Base-by-base conservation (phyloP, 345 rosid genomes). In the Acer campestre region DNA sequence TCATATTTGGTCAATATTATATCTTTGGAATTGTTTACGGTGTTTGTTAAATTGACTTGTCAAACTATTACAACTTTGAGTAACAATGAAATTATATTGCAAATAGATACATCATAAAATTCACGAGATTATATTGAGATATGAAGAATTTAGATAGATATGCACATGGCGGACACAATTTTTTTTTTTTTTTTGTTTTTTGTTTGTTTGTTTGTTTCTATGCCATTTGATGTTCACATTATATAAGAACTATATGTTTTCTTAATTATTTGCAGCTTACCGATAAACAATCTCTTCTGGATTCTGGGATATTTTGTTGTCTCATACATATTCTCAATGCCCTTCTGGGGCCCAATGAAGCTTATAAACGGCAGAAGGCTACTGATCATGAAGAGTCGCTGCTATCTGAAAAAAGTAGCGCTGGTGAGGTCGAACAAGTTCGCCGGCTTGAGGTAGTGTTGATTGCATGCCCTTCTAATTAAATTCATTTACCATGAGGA, bases 221-320 rank as follows among this genome's bases (percentile, higher is more conserved):
- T 8, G 20, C 38, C 12, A 2, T n/a, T 48, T 53, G 51, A 31
- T 75, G 58, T 63, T 67, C 25, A 23, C 14, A 14, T 23, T 42
- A 16, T 67, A 22, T 75, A 8, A 51, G 27, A 31, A 22, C 51
- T 25, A 16, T 53, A 8, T 78, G 53, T 74, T 18, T 10, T 65
- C 40, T 77, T 25, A 56, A 48, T 84, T 74, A 16, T 80, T 81
- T 86, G 84, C 97, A 97, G 99, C 93, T 97, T 49, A 85, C 90
- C 76, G 99, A 97, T 84, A 91, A 94, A 83, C 99, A 97, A 72
- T 94, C 99, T 70, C 92, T 97, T 61, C 91, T 97, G 76, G 99
- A 97, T 87, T 97, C 99, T 88, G 99, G 98, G 85, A 94, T 97
- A 85, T 89, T 94, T 29, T 92, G 98, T 81, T 97, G 99, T 85